Percentiles rank a stretch among this genome's conserved stretches.
Evolutionary conservation across 257 asterid genomes (phyloP).

Genomic region (Lycium barbarum): DNA sequence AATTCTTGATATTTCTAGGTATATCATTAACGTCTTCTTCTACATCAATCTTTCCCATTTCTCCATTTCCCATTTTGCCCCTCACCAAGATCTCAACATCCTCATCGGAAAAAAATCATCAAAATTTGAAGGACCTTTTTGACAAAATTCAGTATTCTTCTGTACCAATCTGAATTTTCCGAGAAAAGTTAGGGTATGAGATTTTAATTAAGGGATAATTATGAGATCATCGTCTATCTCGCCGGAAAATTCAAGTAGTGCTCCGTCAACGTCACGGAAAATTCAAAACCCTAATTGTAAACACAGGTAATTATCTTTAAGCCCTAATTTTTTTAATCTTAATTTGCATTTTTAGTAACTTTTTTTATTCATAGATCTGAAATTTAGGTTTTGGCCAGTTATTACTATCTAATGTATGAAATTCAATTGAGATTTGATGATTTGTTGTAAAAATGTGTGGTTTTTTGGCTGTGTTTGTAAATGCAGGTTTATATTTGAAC

Average conservation of each 20-base stretch:
- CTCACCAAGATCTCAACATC: slow-evolving; percentile 42
- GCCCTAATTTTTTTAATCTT: slow-evolving; percentile 33
- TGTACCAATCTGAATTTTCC: slow-evolving; percentile 34
- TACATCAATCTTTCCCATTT: neutral
- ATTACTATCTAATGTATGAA: too few species aligned
- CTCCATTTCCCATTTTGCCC: slow-evolving; percentile 45
- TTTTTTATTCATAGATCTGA: slow-evolving; percentile 39
- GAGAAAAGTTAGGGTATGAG: neutral
- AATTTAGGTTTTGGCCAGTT: slow-evolving; percentile 17
- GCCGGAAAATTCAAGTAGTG: slow-evolving; percentile 59
- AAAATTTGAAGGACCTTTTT: slow-evolving; percentile 40
- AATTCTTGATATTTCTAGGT: too few species aligned
- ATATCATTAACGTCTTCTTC: too few species aligned
- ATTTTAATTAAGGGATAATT: neutral
- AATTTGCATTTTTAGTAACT: slow-evolving; percentile 33
- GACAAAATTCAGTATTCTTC: slow-evolving; percentile 32
- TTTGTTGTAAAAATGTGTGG: too few species aligned
- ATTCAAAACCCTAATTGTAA: too few species aligned
- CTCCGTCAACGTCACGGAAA: neutral
- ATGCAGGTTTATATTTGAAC: slow-evolving; percentile 49
- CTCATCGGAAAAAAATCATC: slow-evolving; percentile 25
- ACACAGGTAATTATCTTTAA: slow-evolving; percentile 47
- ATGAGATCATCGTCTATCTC: slow-evolving; percentile 61
- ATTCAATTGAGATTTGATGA: too few species aligned
- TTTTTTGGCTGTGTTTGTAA: too few species aligned